phyloP scores from a whole-genome alignment of 2,329 filamentous ascomycete genomes.

The Fusarium nanum region DNA sequence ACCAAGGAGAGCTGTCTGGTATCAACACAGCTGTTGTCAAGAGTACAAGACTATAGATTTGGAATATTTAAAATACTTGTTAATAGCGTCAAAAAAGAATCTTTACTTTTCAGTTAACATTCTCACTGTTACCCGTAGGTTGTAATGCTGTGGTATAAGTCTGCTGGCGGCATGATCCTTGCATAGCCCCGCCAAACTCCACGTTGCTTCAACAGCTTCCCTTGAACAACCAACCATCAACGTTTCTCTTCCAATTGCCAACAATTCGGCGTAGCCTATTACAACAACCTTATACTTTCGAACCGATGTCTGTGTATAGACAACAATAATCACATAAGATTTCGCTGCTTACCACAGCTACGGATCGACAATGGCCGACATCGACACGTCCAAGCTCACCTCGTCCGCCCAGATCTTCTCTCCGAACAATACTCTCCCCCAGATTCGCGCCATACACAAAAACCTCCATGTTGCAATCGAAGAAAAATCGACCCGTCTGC shows the following conservation, averaged over 20 bases:
- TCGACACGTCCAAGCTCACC: slow-evolving; percentile 61
- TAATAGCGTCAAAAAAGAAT: slow-evolving; percentile 30
- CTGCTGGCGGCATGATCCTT: slow-evolving; percentile 21
- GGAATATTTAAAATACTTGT: slow-evolving; percentile 20
- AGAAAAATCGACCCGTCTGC: slow-evolving; percentile 71
- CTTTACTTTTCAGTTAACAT: slow-evolving; percentile 2
- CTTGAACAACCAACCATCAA: slow-evolving; percentile 14
- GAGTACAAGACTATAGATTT: slow-evolving; percentile 83
- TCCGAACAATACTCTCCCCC: slow-evolving; percentile 67
- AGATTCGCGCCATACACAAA: slow-evolving; percentile 72
- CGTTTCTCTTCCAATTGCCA: slow-evolving; percentile 14
- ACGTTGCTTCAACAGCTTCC: slow-evolving; percentile 44
- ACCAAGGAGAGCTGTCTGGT: slow-evolving; percentile 91
- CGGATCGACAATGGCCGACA: slow-evolving; percentile 53
- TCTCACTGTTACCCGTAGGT: background rate
- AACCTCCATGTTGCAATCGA: slow-evolving; percentile 69
- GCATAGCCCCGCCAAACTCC: slow-evolving; percentile 41
- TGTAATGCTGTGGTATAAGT: slow-evolving; percentile 1
- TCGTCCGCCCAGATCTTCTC: slow-evolving; percentile 67
- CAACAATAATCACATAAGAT: slow-evolving; percentile 2
- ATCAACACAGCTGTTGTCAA: slow-evolving; percentile 95
- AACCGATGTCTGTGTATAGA: slow-evolving; percentile 23
- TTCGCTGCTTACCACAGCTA: slow-evolving; percentile 6
- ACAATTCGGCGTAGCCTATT: slow-evolving; percentile 1
- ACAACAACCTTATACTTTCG: slow-evolving; percentile 2